These are phyloP conservation scores for Fusarium sp. DNA, from an alignment of 2,329 filamentous ascomycete genomes.

Conservation along the genomic window DNA sequence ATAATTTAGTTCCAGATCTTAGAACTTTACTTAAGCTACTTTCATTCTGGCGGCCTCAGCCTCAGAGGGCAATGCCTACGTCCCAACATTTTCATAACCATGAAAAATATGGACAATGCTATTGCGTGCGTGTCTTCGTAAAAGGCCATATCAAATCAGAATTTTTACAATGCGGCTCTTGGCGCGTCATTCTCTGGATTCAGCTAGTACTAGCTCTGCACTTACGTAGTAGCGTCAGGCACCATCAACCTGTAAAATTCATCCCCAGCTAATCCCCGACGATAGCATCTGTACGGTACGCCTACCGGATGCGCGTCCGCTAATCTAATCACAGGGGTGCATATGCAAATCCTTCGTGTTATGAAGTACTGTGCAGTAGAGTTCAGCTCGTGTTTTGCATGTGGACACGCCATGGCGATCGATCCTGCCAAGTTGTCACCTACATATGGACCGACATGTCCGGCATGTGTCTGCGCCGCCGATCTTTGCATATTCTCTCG, in stretches of 20 bases:
- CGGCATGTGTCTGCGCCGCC: neutral
- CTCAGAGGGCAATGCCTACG: neutral
- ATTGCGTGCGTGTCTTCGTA: neutral
- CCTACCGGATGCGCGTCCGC: neutral
- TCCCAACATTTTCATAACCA: neutral
- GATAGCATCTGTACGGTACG: neutral
- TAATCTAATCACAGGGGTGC: slow-evolving; percentile 10
- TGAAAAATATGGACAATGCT: neutral
- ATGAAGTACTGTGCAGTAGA: neutral
- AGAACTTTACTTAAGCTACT: too few species aligned
- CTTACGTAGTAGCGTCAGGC: slow-evolving; percentile 8
- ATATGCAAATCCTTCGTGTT: neutral
- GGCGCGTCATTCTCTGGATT: slow-evolving; percentile 8
- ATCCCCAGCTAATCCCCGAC: neutral
- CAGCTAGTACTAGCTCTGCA: neutral
- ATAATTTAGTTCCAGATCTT: neutral
- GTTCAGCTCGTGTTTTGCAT: slow-evolving; percentile 5
- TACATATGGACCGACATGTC: slow-evolving; percentile 14
- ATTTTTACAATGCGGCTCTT: neutral
- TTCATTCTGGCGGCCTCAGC: neutral
- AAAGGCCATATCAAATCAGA: neutral
- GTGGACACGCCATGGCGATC: neutral
- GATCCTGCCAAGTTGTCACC: neutral
- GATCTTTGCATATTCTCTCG: slow-evolving; percentile 3
- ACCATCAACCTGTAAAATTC: neutral